Percentiles rank a stretch among this genome's conserved stretches.
Evolutionary conservation across 2,329 filamentous ascomycete species (phyloP).

Genomic region (Blastomyces silverae): DNA sequence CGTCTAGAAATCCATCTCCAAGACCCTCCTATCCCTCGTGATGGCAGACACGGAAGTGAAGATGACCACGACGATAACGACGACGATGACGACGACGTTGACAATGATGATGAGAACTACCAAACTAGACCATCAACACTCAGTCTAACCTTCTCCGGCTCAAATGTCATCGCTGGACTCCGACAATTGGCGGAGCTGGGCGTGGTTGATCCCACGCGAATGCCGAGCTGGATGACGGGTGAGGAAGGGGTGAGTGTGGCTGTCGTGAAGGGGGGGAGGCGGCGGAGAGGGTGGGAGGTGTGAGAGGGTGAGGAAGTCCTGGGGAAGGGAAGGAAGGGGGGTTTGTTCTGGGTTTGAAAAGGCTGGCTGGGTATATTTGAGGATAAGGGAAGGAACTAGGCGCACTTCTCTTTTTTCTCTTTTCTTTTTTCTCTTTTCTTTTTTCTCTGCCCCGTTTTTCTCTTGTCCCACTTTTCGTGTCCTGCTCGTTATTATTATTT

Average conservation of each 20-base stretch:
- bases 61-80: conserved; percentile 11
- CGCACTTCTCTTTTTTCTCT: background rate
- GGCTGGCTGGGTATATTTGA: background rate
- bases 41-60: conserved; percentile 3
- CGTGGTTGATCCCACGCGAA: conserved; percentile 61
- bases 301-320: conserved; percentile 2
- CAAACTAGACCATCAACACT: conserved; percentile 25
- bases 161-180: conserved; percentile 74
- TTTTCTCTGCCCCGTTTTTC: too few relatives aligned
- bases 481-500: background rate
- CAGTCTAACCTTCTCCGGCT: conserved; percentile 61
- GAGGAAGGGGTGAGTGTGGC: conserved; percentile 74
- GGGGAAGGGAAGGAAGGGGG: background rate
- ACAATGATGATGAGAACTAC: background rate
- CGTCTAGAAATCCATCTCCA: conserved; percentile 47
- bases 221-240: conserved; percentile 89
- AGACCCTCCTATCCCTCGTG: conserved; percentile 35
- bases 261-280: conserved; percentile 55
- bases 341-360: background rate
- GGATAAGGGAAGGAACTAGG: background rate
- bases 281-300: conserved; percentile 14
- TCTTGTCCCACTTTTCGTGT: background rate
- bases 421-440: too few relatives aligned
- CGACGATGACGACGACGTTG: background rate
- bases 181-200: conserved; percentile 70